Conservation (phyloP, 1,284 basidiomycete species). For the Sporisorium iseilematis-ciliati region DNA sequence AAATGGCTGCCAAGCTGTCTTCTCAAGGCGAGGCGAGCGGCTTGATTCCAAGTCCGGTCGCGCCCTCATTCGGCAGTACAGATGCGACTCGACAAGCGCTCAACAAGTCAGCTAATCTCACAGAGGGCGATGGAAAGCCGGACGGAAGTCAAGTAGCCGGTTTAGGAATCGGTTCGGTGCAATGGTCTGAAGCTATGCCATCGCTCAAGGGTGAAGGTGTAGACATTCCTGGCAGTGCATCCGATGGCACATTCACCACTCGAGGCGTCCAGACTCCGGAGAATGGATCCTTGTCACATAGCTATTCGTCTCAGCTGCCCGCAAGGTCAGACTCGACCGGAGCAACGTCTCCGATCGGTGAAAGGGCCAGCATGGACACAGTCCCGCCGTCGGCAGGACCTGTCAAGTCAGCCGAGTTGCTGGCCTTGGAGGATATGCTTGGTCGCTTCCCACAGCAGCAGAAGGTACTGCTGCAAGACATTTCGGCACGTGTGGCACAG, state of each 20-base stretch:
- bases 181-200: conserved; percentile 29
- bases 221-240: conserved; percentile 25
- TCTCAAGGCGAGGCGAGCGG: conserved; percentile 18
- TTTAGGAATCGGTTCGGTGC: conserved; percentile 26
- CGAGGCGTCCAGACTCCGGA: conserved; percentile 32
- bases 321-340: conserved; percentile 12
- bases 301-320: conserved; percentile 16
- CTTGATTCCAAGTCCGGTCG: conserved; percentile 27
- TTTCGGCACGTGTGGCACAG: conserved; percentile 32
- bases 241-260: conserved; percentile 35
- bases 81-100: no score
- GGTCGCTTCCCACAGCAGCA: conserved; percentile 42
- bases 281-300: conserved; percentile 24
- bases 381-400: conserved; percentile 4
- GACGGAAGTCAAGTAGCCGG: conserved; percentile 21
- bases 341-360: conserved; percentile 17
- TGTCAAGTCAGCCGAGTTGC: conserved; percentile 26
- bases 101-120: background rate
- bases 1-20: conserved; percentile 10
- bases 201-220: conserved; percentile 19
- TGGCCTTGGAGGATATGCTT: conserved; percentile 46
- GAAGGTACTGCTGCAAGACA: conserved; percentile 40
- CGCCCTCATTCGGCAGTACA: conserved; percentile 19
- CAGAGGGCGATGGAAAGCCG: conserved; percentile 1
- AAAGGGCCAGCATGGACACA: conserved; percentile 12